Evolutionary conservation across 495 filamentous ascomycete genomes (phyloP).

Genomic region (Sphaerosporella brunnea): DNA sequence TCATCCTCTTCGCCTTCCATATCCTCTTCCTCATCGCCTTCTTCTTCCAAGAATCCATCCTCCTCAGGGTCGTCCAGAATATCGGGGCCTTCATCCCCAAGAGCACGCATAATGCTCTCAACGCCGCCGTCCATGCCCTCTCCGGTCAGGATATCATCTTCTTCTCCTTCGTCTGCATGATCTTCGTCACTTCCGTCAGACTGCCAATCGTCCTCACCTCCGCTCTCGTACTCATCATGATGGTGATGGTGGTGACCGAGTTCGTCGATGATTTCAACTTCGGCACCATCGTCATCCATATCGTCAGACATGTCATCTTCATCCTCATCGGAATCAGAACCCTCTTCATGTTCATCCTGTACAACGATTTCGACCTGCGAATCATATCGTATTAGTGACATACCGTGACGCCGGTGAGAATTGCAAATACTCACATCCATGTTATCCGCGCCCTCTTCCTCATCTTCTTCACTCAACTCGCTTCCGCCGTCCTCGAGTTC

Average conservation of each 20-base stretch:
- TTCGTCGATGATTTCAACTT: slow-evolving; percentile 41
- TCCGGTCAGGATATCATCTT: slow-evolving; percentile 25
- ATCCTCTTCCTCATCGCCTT: slow-evolving; percentile 42
- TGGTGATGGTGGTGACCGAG: slow-evolving; percentile 23
- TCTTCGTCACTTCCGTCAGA: slow-evolving; percentile 31
- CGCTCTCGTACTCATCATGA: slow-evolving; percentile 38
- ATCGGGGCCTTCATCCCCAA: slow-evolving; percentile 29
- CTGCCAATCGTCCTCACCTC: slow-evolving; percentile 35
- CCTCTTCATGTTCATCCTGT: slow-evolving; percentile 50
- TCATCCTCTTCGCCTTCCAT: slow-evolving; percentile 42
- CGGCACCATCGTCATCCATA: slow-evolving; percentile 38
- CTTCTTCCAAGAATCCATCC: slow-evolving; percentile 44
- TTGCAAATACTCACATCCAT: slow-evolving; percentile 39
- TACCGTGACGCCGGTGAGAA: neutral
- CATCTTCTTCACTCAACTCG: slow-evolving; percentile 81
- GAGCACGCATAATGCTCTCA: slow-evolving; percentile 28
- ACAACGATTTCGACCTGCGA: slow-evolving; percentile 74
- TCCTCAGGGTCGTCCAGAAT: slow-evolving; percentile 39
- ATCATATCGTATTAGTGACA: slow-evolving; percentile 28
- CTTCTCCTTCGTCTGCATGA: slow-evolving; percentile 30
- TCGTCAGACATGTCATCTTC: slow-evolving; percentile 47
- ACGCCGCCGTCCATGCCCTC: slow-evolving; percentile 20
- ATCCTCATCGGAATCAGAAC: slow-evolving; percentile 48
- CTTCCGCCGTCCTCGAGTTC: slow-evolving; percentile 46
- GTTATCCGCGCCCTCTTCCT: slow-evolving; percentile 47